Conservation (phyloP, 164 flowering plant species). For the Vitis cinerea region DNA sequence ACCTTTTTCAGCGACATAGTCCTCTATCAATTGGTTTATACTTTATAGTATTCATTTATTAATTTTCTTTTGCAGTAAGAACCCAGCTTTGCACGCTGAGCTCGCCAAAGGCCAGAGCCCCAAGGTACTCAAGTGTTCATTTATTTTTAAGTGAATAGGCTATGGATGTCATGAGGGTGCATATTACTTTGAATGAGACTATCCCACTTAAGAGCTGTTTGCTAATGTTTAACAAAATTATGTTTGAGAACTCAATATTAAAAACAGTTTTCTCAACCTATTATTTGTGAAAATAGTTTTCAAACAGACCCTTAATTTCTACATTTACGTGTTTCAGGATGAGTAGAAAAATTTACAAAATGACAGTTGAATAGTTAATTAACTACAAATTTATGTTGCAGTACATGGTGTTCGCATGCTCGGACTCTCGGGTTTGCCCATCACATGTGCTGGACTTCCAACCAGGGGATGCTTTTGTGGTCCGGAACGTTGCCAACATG, state of each 20-base stretch:
- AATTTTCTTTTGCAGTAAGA: conserved; percentile 51
- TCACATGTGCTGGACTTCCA: conserved; percentile 52
- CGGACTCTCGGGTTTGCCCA: conserved; percentile 57
- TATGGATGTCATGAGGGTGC: neutral
- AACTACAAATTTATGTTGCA: conserved; percentile 13
- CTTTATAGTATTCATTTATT: neutral
- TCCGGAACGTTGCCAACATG: conserved; percentile 54
- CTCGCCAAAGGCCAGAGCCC: conserved; percentile 93
- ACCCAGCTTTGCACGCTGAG: conserved; percentile 61
- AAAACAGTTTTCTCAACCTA: no score
- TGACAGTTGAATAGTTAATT: no score
- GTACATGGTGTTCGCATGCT: conserved; percentile 61
- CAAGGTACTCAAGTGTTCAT: conserved; percentile 42
- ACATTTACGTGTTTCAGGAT: neutral
- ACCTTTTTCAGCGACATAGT: neutral
- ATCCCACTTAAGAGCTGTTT: no score
- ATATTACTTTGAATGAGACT: neutral
- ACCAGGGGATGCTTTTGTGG: conserved; percentile 56
- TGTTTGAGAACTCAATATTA: no score
- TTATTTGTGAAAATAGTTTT: no score
- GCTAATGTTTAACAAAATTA: no score
- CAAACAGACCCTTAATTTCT: no score
- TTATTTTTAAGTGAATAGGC: neutral
- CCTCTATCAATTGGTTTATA: neutral
- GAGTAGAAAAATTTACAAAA: neutral